Evolutionary conservation across 305 asterid species (phyloP).

Genomic region (Nicotiana rustica): DNA sequence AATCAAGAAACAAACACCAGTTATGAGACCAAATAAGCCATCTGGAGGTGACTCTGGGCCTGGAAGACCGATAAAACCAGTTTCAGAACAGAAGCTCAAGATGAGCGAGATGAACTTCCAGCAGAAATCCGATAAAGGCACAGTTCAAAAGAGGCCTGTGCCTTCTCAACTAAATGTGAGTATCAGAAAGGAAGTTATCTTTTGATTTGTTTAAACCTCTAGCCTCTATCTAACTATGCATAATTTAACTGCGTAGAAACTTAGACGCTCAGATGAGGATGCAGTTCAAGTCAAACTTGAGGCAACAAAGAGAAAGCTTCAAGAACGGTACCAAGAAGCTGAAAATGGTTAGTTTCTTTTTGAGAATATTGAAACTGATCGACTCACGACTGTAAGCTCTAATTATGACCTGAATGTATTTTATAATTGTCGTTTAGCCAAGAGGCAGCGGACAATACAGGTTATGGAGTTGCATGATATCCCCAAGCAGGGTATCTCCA

Average conservation of each 20-base stretch:
- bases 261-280: slow-evolving; percentile 52
- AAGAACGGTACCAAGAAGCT: slow-evolving; percentile 91
- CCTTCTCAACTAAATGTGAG: slow-evolving; percentile 64
- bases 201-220: neutral
- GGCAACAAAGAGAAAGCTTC: slow-evolving; percentile 93
- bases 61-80: slow-evolving; percentile 58
- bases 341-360: slow-evolving; percentile 68
- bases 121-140: slow-evolving; percentile 52
- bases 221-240: neutral
- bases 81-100: slow-evolving; percentile 48
- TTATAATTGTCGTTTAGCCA: slow-evolving; percentile 58
- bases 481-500: slow-evolving; percentile 58
- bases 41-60: slow-evolving; percentile 47
- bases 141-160: slow-evolving; percentile 58
- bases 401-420: slow-evolving; percentile 2
- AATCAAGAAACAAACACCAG: slow-evolving; percentile 54
- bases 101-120: slow-evolving; percentile 44
- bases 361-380: neutral
- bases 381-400: neutral
- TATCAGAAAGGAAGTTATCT: neutral
- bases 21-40: slow-evolving; percentile 55
- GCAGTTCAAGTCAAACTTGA: slow-evolving; percentile 64
- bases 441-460: slow-evolving; percentile 85
- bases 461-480: slow-evolving; percentile 89
- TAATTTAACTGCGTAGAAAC: slow-evolving; percentile 45